phyloP scores from a whole-genome alignment of 495 filamentous ascomycete species.

The Rostrohypoxylon terebratum region DNA sequence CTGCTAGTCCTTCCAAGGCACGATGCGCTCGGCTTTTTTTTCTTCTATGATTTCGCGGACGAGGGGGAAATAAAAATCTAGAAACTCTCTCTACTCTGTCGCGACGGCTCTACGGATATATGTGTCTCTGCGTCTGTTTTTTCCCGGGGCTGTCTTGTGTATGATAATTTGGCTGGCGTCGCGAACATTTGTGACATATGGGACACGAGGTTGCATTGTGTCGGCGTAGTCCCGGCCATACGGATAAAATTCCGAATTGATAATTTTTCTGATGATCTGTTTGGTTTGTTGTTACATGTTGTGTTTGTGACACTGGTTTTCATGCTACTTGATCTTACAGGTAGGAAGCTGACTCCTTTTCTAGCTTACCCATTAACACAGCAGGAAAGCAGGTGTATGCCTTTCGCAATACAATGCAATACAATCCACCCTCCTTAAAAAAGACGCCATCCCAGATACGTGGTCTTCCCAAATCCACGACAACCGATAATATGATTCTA shows the following conservation, averaged over 20 bases:
- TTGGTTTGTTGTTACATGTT: background rate
- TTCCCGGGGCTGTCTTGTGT: slow-evolving; percentile 14
- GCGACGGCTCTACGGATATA: slow-evolving; percentile 1
- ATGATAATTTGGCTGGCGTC: slow-evolving; percentile 38
- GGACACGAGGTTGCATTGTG: slow-evolving; percentile 22
- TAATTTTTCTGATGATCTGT: background rate
- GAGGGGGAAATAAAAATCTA: no score
- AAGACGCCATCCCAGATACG: no score
- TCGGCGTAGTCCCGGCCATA: slow-evolving; percentile 13
- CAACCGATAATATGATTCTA: background rate
- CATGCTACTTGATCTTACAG: background rate
- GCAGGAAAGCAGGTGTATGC: no score
- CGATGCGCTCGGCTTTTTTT: no score
- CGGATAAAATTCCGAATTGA: slow-evolving; percentile 13
- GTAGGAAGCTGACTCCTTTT: no score
- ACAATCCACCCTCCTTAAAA: background rate
- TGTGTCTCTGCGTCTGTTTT: background rate
- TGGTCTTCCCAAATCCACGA: background rate
- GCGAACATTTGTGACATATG: slow-evolving; percentile 9
- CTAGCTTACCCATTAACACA: background rate
- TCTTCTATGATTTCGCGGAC: no score
- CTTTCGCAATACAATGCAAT: background rate
- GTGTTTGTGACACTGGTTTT: background rate
- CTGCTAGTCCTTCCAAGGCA: no score
- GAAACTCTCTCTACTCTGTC: slow-evolving; percentile 20